Base-by-base conservation (phyloP, 352 stramenopile genomes). In the Elongisporangium senticosum region DNA sequence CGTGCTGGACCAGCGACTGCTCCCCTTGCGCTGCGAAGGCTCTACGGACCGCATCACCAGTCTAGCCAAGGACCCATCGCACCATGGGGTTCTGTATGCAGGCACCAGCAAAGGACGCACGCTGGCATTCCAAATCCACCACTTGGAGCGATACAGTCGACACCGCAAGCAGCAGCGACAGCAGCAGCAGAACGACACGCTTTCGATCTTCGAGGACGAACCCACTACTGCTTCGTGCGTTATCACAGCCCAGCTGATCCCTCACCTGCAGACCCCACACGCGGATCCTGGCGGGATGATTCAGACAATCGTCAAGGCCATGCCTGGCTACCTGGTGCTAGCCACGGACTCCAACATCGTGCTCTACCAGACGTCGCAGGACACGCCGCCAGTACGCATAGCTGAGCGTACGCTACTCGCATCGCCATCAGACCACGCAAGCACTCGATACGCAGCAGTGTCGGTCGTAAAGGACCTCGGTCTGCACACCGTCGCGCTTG, bases 21-120 rank as follows among this genome's bases (percentile, higher is more conserved):
- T 77, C 0, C 22, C 21, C 17, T 40, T 74, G 14, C 51, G 49
- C 4, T 79, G 71, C 28, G 62, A 75, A 40, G 63, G 49, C 5
- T 67, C 68, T 10, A 57, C 49, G 24, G 53, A 68, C 24, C 49
- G n/a, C 3, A 76, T 79, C 50, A 75, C 65, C 4, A 76, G 65
- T 21, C 20, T 79, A 1, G 57, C 69, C 7, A 60, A 59, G 33
- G 71, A 79, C 22, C 47, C 61, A 26, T 79, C 62, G 71, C 68
- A 65, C 3, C 57, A 67, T 23, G 57, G 51, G 14, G 37, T 63
- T 4, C 49, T 79, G 2, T 74, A 71, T 48, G 68, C 61, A 2
- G 68, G 71, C 11, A 77, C 71, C 7, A 62, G 20, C 37, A 62
- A 65, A 23, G 68, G 68, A 2, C 52, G 57, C 21, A 68, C 33